Conservation (phyloP, 202 grass and related monocot genomes). For the Eragrostis tef region DNA sequence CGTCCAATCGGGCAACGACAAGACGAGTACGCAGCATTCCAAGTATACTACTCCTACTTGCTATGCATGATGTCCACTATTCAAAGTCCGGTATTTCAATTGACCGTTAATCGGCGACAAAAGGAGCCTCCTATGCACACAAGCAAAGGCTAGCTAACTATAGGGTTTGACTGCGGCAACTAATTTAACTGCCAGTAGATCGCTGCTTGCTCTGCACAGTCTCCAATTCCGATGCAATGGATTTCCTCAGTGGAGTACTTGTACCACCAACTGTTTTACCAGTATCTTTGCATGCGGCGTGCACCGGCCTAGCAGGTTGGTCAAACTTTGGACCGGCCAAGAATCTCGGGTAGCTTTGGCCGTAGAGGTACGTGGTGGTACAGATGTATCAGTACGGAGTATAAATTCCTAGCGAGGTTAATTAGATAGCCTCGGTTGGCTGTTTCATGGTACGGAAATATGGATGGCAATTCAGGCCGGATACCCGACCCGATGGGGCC, state of each 20-base stretch:
- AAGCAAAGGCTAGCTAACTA: background rate
- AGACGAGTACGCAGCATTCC: no score
- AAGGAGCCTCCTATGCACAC: background rate
- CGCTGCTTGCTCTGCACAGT: background rate
- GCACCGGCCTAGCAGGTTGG: constrained; percentile 31
- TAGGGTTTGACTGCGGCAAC: constrained; percentile 38
- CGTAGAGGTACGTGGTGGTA: background rate
- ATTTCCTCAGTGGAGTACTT: background rate
- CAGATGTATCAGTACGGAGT: constrained; percentile 4
- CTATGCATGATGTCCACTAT: background rate
- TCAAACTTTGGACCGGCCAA: constrained; percentile 17
- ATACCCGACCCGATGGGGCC: no score
- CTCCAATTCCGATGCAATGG: background rate
- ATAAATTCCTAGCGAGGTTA: no score
- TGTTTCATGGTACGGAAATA: no score
- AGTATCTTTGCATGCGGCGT: constrained; percentile 22
- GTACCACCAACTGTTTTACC: background rate
- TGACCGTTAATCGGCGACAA: constrained; percentile 31
- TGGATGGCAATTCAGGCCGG: no score
- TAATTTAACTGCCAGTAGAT: constrained; percentile 31
- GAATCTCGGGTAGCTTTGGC: constrained; percentile 7
- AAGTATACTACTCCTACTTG: no score
- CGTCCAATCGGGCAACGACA: no score
- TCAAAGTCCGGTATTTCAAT: constrained; percentile 13
- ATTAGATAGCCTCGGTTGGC: no score